These are phyloP conservation scores for Aspergillus bridgeri DNA, from an alignment of 495 filamentous ascomycete species.

Conservation along the genomic window DNA sequence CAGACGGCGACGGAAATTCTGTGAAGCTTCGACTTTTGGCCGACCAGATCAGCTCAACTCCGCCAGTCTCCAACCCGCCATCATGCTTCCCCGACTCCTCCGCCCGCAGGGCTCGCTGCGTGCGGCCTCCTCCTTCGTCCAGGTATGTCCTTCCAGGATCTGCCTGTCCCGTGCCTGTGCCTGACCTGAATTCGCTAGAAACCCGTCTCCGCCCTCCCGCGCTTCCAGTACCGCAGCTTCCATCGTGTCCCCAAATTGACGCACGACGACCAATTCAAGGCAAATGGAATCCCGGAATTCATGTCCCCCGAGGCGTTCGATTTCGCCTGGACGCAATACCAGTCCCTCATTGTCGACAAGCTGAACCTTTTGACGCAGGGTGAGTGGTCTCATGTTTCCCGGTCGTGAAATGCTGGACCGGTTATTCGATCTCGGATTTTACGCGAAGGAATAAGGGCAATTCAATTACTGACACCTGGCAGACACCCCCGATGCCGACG, in stretches of 20 bases:
- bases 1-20: constrained; percentile 35
- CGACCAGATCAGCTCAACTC: constrained; percentile 4
- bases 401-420: neutral
- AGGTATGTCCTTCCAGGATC: constrained; percentile 24
- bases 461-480: constrained; percentile 1
- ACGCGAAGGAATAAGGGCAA: neutral
- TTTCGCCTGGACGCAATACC: constrained; percentile 81
- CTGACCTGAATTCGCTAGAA: constrained; percentile 31
- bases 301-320: constrained; percentile 63
- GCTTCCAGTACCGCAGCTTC: constrained; percentile 39
- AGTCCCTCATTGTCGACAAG: constrained; percentile 64
- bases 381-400: constrained; percentile 36
- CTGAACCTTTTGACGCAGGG: constrained; percentile 72
- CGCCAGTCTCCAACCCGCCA: constrained; percentile 21
- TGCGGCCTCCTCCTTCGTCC: constrained; percentile 32
- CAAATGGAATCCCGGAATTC: constrained; percentile 64
- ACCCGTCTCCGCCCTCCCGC: constrained; percentile 40
- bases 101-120: constrained; percentile 52
- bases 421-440: neutral
- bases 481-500: constrained; percentile 56
- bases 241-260: constrained; percentile 60
- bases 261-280: constrained; percentile 47
- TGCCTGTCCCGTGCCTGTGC: constrained; percentile 5
- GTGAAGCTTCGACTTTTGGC: constrained; percentile 23
- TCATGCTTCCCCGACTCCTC: constrained; percentile 50